Conservation (phyloP, 169 alveolate species). For the Babesia gibsoni region DNA sequence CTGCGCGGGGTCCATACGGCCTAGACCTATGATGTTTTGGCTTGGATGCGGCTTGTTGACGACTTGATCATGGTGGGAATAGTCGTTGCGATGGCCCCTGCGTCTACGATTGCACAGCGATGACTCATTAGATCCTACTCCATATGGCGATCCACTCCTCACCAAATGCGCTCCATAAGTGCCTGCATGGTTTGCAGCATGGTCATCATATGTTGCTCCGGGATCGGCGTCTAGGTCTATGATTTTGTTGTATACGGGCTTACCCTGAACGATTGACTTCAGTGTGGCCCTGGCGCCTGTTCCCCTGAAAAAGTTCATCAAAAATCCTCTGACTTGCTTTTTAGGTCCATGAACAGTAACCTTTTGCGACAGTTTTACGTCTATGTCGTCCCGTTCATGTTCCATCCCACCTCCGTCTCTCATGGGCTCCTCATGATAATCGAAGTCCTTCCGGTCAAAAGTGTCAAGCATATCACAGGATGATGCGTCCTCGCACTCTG, state of each 20-base stretch:
- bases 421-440: too few species aligned
- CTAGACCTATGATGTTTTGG: neutral
- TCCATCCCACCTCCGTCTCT: too few species aligned
- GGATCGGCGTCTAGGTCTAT: slow-evolving; percentile 27
- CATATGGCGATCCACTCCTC: slow-evolving; percentile 7
- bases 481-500: too few species aligned
- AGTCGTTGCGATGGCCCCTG: neutral
- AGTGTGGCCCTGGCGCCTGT: slow-evolving; percentile 26
- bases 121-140: slow-evolving; percentile 5
- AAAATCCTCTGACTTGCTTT: slow-evolving; percentile 34
- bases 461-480: too few species aligned
- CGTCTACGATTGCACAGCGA: neutral
- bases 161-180: neutral
- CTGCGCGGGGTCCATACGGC: slow-evolving; percentile 27
- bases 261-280: slow-evolving; percentile 28
- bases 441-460: too few species aligned
- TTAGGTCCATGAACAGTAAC: too few species aligned
- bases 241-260: slow-evolving; percentile 23
- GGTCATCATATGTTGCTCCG: neutral
- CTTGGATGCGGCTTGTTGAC: neutral
- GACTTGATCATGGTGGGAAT: neutral
- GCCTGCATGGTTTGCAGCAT: slow-evolving; percentile 22
- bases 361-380: too few species aligned
- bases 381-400: too few species aligned
- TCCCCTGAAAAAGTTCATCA: slow-evolving; percentile 24